Base-by-base conservation (phyloP, 805 yeast genomes). In the Candida caryicola region DNA sequence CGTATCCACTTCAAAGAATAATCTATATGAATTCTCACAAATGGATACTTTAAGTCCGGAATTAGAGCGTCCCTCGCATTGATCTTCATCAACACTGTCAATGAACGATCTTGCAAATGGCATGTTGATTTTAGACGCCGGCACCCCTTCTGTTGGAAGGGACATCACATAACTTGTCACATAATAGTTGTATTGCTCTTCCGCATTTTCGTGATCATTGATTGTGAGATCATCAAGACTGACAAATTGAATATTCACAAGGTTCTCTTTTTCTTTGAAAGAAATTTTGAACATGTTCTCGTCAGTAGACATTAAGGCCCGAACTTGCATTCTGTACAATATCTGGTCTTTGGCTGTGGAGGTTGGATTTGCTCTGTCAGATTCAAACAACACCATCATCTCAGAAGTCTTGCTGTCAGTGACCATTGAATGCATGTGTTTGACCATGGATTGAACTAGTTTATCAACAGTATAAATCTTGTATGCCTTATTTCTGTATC, bases 91-190 rank as follows among this genome's bases (percentile, higher is more conserved):
- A 8, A 77, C 76, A 34, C 66, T 73, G 32, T 79, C 77, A 32
- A 81, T 63, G 37, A 70, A 73, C 4, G 76, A 58, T 49, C 79
- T 82, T 47, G 86, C 66, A 61, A 91, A 85, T 17, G 98, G 98
- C 60, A 87, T 71, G 45, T 76, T 75, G 39, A 93, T 75, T 48
- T 79, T 80, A 30, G 84, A 80, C 14, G 86, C 78, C 13, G 88
- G 81, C 13, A 93, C 84, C 21, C 98, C 98, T 61, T 93, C 99
- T 2, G 99, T 93, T 27, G 99, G 98, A 53, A 88, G 95, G 3
- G 95, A 84, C 85, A 93, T 84, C 30, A 90, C 77, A 60, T 85
- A 93, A 30, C 95, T 85, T 0, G 98, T 91, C 35, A 93, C 75
- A 57, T 93, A 93, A 66, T 93, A 91, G 57, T 88, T 90, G 85